phyloP scores from a whole-genome alignment of 2,329 filamentous ascomycete genomes.

The Phyllosticta citrichinensis region DNA sequence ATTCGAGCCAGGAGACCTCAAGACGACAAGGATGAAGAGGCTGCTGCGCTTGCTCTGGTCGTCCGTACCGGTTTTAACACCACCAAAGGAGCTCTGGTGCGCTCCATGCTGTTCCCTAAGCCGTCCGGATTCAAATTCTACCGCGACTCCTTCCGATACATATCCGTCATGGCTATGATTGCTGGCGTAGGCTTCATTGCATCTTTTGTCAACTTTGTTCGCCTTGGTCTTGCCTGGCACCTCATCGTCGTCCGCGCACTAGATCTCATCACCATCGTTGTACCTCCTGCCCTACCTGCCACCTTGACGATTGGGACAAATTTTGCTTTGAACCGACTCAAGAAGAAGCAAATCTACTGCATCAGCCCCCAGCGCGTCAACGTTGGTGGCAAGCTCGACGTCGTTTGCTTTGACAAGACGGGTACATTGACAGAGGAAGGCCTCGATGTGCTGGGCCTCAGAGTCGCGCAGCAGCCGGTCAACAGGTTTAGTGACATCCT shows the following conservation, averaged over 20 bases:
- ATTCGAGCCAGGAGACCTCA: conserved; percentile 82
- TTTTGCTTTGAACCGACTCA: conserved; percentile 80
- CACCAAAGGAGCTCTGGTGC: conserved; percentile 88
- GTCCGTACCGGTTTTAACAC: conserved; percentile 95
- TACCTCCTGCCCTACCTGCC: conserved; percentile 86
- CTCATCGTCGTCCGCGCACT: conserved; percentile 85
- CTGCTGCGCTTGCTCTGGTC: conserved; percentile 82
- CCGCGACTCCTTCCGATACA: conserved; percentile 93
- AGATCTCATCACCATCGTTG: conserved; percentile 94
- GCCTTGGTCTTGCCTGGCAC: conserved; percentile 74
- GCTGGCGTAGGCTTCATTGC: conserved; percentile 79
- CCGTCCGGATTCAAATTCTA: conserved; percentile 99
- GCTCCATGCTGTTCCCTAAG: conserved; percentile 97
- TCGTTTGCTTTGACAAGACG: conserved; percentile 98
- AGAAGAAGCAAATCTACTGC: conserved; percentile 86
- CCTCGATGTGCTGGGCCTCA: conserved; percentile 81
- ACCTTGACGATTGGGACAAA: conserved; percentile 95
- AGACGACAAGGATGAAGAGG: conserved; percentile 75
- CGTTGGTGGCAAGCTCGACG: conserved; percentile 87
- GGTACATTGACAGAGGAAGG: conserved; percentile 97
- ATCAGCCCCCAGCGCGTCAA: conserved; percentile 97
- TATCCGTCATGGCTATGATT: conserved; percentile 87
- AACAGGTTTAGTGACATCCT: conserved; percentile 68
- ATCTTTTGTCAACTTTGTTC: conserved; percentile 88
- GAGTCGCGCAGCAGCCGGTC: conserved; percentile 57